phyloP scores from a whole-genome alignment of 345 rosid species.

The Noccaea caerulescens region DNA sequence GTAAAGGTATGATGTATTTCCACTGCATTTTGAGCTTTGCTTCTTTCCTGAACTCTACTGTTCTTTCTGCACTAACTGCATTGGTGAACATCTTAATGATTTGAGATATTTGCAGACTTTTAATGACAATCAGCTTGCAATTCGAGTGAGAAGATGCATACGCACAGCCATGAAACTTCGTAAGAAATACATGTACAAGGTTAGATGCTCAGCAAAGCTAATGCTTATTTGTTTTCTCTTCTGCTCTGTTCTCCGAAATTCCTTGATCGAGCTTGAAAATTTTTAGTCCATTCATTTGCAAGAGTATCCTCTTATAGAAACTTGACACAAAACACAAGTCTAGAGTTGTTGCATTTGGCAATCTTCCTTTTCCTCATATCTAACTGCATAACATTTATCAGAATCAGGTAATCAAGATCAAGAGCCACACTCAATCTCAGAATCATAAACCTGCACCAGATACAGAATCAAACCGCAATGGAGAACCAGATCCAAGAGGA shows the following conservation, averaged over 20 bases:
- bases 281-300: background rate
- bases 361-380: constrained; percentile 21
- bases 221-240: background rate
- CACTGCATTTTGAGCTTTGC: constrained; percentile 5
- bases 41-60: background rate
- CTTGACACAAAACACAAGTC: background rate
- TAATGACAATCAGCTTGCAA: constrained; percentile 67
- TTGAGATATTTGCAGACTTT: constrained; percentile 57
- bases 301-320: background rate
- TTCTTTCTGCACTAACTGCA: background rate
- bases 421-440: constrained; percentile 30
- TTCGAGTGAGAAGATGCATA: constrained; percentile 63
- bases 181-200: constrained; percentile 74
- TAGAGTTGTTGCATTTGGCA: constrained; percentile 5
- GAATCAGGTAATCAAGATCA: constrained; percentile 51
- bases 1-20: constrained; percentile 58
- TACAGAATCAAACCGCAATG: background rate
- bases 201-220: constrained; percentile 32
- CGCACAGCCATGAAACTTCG: constrained; percentile 68
- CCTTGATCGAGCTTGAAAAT: background rate
- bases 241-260: background rate
- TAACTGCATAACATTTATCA: constrained; percentile 26
- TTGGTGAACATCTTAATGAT: background rate
- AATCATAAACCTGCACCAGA: background rate
- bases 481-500: constrained; percentile 4